Evolutionary conservation across 1,284 basidiomycete genomes (phyloP).

Genomic region (Ustilago lituana): DNA sequence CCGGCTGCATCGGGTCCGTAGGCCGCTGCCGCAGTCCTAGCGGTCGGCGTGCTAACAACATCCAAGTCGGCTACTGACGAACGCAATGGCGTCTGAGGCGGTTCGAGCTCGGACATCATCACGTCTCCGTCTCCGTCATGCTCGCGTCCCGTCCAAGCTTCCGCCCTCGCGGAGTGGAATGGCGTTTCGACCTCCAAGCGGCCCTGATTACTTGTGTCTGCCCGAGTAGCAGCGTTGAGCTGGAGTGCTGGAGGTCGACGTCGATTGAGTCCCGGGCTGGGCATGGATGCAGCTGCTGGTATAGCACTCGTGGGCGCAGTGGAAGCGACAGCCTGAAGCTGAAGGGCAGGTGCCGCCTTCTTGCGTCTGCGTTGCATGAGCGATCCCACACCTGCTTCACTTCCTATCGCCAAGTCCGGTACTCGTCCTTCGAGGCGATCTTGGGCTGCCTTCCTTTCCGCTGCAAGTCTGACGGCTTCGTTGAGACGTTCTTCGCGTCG

Average conservation of each 20-base stretch:
- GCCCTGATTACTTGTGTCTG: neutral
- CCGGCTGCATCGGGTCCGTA: slow-evolving; percentile 3
- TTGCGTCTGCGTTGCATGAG: slow-evolving; percentile 44
- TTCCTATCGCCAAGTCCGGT: slow-evolving; percentile 5
- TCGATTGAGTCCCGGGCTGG: slow-evolving; percentile 28
- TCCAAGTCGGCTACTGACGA: slow-evolving; percentile 28
- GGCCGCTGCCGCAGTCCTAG: slow-evolving; percentile 10
- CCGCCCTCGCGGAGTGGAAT: slow-evolving; percentile 36
- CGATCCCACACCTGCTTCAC: slow-evolving; percentile 19
- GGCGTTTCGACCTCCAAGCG: slow-evolving; percentile 28
- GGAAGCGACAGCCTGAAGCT: slow-evolving; percentile 22
- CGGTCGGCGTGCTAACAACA: slow-evolving; percentile 36
- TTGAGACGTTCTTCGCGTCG: slow-evolving; percentile 42
- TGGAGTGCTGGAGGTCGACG: slow-evolving; percentile 40
- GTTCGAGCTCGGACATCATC: slow-evolving; percentile 33
- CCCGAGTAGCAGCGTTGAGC: slow-evolving; percentile 8
- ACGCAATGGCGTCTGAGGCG: slow-evolving; percentile 37
- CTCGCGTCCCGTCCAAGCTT: slow-evolving; percentile 9
- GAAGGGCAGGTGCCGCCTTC: slow-evolving; percentile 34
- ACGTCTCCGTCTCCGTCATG: slow-evolving; percentile 31
- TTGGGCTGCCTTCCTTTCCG: slow-evolving; percentile 40
- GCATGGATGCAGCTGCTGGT: slow-evolving; percentile 8
- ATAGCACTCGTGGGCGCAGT: neutral
- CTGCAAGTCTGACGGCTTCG: slow-evolving; percentile 36
- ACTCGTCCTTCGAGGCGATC: slow-evolving; percentile 36